Percentiles rank a stretch among this genome's conserved stretches.
Evolutionary conservation across 345 rosid genomes (phyloP).

Genomic region (Camelina hispida): DNA sequence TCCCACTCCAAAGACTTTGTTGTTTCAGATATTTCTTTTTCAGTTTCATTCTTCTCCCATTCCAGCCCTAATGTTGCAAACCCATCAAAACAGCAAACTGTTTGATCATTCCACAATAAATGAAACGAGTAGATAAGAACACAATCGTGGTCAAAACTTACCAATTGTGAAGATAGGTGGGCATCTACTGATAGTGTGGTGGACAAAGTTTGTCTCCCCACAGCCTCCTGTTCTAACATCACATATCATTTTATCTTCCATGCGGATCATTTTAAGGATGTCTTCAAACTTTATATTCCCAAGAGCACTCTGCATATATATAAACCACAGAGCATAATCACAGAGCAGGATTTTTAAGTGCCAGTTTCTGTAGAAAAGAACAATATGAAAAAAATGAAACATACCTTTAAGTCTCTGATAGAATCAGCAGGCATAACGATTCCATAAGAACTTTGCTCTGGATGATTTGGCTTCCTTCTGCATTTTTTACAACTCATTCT

Average conservation of each 20-base stretch:
- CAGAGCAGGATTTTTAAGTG: not conserved
- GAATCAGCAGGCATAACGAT: constrained; percentile 33
- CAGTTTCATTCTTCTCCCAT: constrained; percentile 19
- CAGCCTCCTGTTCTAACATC: constrained; percentile 12
- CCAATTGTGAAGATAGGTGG: constrained; percentile 22
- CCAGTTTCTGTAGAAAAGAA: not conserved
- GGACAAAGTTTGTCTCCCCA: constrained; percentile 16
- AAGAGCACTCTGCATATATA: constrained; percentile 12
- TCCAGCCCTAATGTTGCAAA: not conserved
- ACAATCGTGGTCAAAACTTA: constrained; percentile 17
- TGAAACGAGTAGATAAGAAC: not conserved
- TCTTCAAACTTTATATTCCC: constrained; percentile 21
- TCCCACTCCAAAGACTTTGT: not conserved
- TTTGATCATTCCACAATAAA: not conserved
- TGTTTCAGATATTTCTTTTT: constrained; percentile 4
- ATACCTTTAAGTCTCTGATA: constrained; percentile 37
- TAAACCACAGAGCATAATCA: not conserved
- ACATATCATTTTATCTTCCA: constrained; percentile 5
- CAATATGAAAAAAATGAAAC: not conserved
- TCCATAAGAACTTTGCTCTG: constrained; percentile 33
- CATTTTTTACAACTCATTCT: constrained; percentile 34
- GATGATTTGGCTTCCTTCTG: constrained; percentile 20
- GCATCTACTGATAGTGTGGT: not conserved
- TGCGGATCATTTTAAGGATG: constrained; percentile 6
- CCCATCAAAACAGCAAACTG: not conserved